Evolutionary conservation across 2,329 filamentous ascomycete species (phyloP), one percentile per base, ranked within the genome.

Genomic region (Curvularia sp.): DNA sequence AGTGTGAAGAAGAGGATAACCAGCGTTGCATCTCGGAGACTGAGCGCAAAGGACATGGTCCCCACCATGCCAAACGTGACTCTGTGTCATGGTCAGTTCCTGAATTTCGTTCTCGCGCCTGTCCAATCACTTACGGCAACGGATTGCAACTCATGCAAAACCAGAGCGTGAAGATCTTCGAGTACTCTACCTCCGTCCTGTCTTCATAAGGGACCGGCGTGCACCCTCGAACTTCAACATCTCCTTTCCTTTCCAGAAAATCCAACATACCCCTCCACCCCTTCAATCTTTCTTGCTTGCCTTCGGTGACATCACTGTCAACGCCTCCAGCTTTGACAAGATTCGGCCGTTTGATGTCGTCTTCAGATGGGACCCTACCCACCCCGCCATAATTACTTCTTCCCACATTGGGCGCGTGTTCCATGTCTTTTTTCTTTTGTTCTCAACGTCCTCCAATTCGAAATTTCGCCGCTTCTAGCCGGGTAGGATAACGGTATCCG

Each of bases 11-110:
- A 89, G 46, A 89, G 70, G 47, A 89, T 88, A 31, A 88, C 78
- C 12, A 89, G 77, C 1, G 84, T 74, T 15, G 82, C 81, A 61
- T 88, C 83, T 44, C 85, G 79, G 18, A 89, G 77, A 49, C 80
- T 80, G 15, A 89, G 78, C 2, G 83, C 84, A 55, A 83, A 86
- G 12, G 78, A 75, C 41, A 82, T 72, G 4, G 86, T 86, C 0
- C 86, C 86, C 1, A 88, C 79, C 82, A 89, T 85, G 58, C 87
- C 87, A 66, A 88, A 88, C 0, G 86, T 85, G 57, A 89, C 84
- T 2, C 85, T 75, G 28, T 43, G 44, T 28, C 50, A 35, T 24
- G 46, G 31, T 59, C 35, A 50, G 51, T 46, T 24, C 42, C 24
- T 20, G 18, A 22, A 24, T 30, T n/a, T 44, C 18, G 7, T 24